Percentiles rank a stretch among this genome's conserved stretches.
These are phyloP conservation scores for Spizellomyces sp. DNA, from an alignment of 192 early-diverging fungal genomes.

Conservation along the genomic window DNA sequence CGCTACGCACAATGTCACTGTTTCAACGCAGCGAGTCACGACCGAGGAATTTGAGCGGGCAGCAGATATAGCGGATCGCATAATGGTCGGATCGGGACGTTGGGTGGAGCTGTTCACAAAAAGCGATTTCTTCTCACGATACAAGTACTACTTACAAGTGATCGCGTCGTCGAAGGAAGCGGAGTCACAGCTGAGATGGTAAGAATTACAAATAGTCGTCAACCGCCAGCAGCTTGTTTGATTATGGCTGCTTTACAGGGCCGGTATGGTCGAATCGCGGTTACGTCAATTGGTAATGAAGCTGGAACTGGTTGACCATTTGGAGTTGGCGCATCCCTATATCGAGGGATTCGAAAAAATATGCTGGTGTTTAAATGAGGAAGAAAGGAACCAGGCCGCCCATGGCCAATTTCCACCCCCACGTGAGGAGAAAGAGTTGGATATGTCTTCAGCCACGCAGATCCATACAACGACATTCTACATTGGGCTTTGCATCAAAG, in stretches of 20 bases:
- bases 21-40: constrained; percentile 83
- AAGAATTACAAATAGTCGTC: constrained; percentile 4
- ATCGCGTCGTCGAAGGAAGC: constrained; percentile 74
- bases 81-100: constrained; percentile 70
- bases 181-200: constrained; percentile 79
- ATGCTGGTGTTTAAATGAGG: constrained; percentile 60
- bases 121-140: constrained; percentile 82
- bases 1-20: constrained; percentile 94
- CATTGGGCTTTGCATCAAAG: constrained; percentile 76
- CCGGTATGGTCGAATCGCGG: constrained; percentile 89
- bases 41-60: constrained; percentile 83
- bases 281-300: constrained; percentile 83
- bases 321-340: constrained; percentile 85
- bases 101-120: constrained; percentile 91
- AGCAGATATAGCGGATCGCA: constrained; percentile 70
- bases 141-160: constrained; percentile 89
- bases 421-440: constrained; percentile 14
- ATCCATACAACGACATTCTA: constrained; percentile 86
- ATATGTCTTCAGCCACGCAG: constrained; percentile 35
- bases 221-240: not conserved
- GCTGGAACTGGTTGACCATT: constrained; percentile 74
- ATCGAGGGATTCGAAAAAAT: constrained; percentile 83
- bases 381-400: constrained; percentile 68
- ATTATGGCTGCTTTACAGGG: constrained; percentile 43
- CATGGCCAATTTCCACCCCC: constrained; percentile 59